A percentile compares a stretch with the other conserved stretches of the same genome.
Evolutionary conservation across 192 early-diverging fungal species (phyloP).

Genomic region (Glomus cerebriforme): DNA sequence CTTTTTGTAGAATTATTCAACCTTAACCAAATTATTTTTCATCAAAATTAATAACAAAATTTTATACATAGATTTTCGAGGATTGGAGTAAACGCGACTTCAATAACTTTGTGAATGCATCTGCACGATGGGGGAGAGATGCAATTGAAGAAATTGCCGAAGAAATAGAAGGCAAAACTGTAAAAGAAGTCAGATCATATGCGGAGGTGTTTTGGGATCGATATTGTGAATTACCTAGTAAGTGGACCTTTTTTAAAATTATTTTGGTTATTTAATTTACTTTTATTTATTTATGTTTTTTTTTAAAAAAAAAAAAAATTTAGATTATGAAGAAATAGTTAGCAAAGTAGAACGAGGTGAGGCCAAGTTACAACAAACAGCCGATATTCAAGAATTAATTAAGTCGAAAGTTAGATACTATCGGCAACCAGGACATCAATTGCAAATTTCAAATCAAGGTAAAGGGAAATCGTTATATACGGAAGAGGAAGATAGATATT

Average conservation of each 20-base stretch:
- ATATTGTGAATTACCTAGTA: conserved; percentile 80
- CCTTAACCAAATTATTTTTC: not conserved
- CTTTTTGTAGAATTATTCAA: not conserved
- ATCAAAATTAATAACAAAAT: conserved; percentile 20
- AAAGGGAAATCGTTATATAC: conserved; percentile 86
- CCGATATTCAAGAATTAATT: conserved; percentile 83
- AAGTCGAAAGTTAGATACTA: conserved; percentile 74
- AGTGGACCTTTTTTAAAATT: not conserved
- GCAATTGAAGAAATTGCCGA: conserved; percentile 73
- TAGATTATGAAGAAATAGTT: conserved; percentile 84
- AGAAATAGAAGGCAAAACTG: conserved; percentile 93
- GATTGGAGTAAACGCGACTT: conserved; percentile 94
- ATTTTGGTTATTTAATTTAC: not conserved
- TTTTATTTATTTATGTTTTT: not conserved
- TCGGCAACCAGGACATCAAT: conserved; percentile 59
- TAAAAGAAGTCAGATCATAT: conserved; percentile 83
- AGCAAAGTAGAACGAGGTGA: conserved; percentile 91
- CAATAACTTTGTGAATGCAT: conserved; percentile 80
- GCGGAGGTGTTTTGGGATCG: conserved; percentile 87
- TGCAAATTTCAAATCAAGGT: conserved; percentile 81
- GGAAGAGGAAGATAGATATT: conserved; percentile 97
- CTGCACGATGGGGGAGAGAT: conserved; percentile 79
- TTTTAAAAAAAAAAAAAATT: too few species aligned
- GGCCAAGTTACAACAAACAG: conserved; percentile 70
- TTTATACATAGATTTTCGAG: conserved; percentile 73